These are phyloP conservation scores for Candida arabinofermentans DNA, from an alignment of 805 yeast species.

Conservation along the genomic window DNA sequence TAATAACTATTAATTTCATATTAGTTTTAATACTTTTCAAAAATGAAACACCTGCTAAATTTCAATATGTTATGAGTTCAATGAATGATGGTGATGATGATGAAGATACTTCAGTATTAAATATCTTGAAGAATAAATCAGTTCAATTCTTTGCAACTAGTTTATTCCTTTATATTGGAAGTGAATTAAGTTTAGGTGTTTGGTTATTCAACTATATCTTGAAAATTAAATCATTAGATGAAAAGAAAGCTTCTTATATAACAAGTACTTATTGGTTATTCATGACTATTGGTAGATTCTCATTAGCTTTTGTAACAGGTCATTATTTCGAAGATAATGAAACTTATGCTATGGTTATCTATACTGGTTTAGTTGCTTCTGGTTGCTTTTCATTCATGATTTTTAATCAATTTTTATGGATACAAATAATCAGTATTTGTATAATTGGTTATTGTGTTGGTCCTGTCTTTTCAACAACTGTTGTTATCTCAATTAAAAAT, in stretches of 20 bases:
- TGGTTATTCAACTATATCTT: constrained; percentile 48
- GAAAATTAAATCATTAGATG: constrained; percentile 35
- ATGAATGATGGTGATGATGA: constrained; percentile 16
- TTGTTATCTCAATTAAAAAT: constrained; percentile 57
- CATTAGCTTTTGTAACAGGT: constrained; percentile 47
- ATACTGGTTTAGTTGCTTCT: constrained; percentile 32
- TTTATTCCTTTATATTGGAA: constrained; percentile 48
- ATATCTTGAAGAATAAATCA: constrained; percentile 30
- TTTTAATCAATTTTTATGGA: constrained; percentile 13
- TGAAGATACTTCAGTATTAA: constrained; percentile 14
- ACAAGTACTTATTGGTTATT: constrained; percentile 52
- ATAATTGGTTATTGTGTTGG: constrained; percentile 48
- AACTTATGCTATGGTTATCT: constrained; percentile 38
- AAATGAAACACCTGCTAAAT: constrained; percentile 44
- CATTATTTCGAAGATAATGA: constrained; percentile 36
- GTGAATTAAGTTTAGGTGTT: constrained; percentile 48
- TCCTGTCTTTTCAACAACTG: constrained; percentile 63
- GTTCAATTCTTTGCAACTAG: constrained; percentile 39
- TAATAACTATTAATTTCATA: constrained; percentile 26
- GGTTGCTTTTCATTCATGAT: constrained; percentile 33
- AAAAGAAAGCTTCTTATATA: constrained; percentile 39
- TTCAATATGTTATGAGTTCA: constrained; percentile 25
- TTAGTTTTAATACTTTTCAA: constrained; percentile 30
- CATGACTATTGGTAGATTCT: constrained; percentile 44
- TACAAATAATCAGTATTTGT: constrained; percentile 36